Evolutionary conservation across 352 stramenopile species (phyloP).

Genomic region (Phytopythium montanum): DNA sequence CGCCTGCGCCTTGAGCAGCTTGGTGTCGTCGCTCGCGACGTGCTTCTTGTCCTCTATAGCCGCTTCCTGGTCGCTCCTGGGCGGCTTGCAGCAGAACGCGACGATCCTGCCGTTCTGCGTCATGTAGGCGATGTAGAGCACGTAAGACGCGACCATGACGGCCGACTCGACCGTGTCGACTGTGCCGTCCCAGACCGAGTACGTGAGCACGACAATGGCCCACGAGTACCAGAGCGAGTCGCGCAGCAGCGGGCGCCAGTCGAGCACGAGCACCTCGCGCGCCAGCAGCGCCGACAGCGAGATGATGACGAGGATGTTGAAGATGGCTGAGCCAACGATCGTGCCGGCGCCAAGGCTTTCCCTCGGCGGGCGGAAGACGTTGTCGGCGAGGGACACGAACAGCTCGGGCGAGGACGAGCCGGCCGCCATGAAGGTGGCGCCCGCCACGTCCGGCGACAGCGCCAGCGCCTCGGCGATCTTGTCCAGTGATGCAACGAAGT

Average conservation of each 20-base stretch:
- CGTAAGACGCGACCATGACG: constrained; percentile 64
- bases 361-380: constrained; percentile 65
- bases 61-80: constrained; percentile 14
- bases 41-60: background rate
- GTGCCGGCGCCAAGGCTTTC: constrained; percentile 71
- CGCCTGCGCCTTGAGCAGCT: constrained; percentile 12
- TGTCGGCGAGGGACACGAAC: constrained; percentile 73
- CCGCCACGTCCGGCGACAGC: constrained; percentile 73
- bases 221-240: constrained; percentile 81
- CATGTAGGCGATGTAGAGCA: constrained; percentile 76
- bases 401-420: constrained; percentile 81
- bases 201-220: constrained; percentile 48
- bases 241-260: constrained; percentile 75
- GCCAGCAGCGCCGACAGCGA: constrained; percentile 69
- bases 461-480: constrained; percentile 57
- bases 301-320: constrained; percentile 88
- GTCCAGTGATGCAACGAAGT: constrained; percentile 81
- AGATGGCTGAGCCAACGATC: constrained; percentile 86
- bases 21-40: constrained; percentile 11
- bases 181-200: constrained; percentile 52
- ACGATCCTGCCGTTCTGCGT: constrained; percentile 60
- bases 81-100: constrained; percentile 46
- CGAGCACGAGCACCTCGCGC: constrained; percentile 55
- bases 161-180: constrained; percentile 59
- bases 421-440: constrained; percentile 83